Percentiles rank a stretch among this genome's conserved stretches.
Conservation (phyloP, 176 grass and related monocot species). For the Poa pratensis region DNA sequence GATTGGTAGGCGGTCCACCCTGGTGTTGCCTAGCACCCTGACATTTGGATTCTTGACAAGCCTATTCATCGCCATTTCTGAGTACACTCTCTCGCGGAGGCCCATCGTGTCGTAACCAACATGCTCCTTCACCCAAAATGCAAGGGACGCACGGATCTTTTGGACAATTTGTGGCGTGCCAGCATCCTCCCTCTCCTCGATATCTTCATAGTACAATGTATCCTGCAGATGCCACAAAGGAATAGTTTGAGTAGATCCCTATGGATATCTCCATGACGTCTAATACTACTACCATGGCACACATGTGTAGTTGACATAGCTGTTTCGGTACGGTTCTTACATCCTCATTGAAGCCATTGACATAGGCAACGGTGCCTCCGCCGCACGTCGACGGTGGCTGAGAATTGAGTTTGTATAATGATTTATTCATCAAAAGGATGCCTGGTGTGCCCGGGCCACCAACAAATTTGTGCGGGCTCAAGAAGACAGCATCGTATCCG, state of each 20-base stretch:
- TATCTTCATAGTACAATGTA: constrained; percentile 58
- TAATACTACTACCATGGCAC: background rate
- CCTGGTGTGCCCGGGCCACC: constrained; percentile 76
- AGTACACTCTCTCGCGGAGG: constrained; percentile 40
- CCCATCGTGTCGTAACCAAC: constrained; percentile 51
- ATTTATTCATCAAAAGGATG: constrained; percentile 78
- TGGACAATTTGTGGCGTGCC: constrained; percentile 74
- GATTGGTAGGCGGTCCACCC: constrained; percentile 52
- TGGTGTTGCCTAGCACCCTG: constrained; percentile 61
- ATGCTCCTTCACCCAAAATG: constrained; percentile 81
- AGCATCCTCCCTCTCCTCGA: constrained; percentile 71
- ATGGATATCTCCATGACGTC: background rate
- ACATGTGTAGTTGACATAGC: background rate
- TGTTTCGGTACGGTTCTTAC: constrained; percentile 21
- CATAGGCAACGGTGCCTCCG: constrained; percentile 70
- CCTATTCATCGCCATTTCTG: constrained; percentile 44
- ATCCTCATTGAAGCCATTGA: constrained; percentile 68
- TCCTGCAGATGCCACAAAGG: constrained; percentile 38
- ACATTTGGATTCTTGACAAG: constrained; percentile 48
- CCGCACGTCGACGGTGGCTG: constrained; percentile 67
- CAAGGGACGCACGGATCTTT: constrained; percentile 65
- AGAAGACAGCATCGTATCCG: constrained; percentile 73
- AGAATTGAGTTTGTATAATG: constrained; percentile 52
- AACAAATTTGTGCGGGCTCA: constrained; percentile 82
- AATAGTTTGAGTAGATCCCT: background rate